A percentile compares a stretch with the other conserved stretches of the same genome.
These are phyloP conservation scores for Rosa lucieae DNA, from an alignment of 306 rosid genomes.

Conservation along the genomic window DNA sequence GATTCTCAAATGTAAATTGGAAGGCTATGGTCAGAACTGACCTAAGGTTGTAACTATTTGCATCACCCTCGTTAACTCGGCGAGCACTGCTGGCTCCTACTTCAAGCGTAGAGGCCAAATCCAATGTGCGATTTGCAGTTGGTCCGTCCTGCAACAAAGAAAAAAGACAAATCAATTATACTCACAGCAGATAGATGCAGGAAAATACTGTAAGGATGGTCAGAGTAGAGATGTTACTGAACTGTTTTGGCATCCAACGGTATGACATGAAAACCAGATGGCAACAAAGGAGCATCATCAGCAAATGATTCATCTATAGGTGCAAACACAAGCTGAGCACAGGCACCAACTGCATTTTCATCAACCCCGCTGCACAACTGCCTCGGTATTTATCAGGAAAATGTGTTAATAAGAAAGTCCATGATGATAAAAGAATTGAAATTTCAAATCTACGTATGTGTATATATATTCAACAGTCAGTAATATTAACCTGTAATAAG, in stretches of 20 bases:
- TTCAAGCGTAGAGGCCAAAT: slow-evolving; percentile 90
- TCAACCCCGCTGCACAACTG: slow-evolving; percentile 96
- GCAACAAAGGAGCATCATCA: slow-evolving; percentile 85
- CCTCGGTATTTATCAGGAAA: not conserved
- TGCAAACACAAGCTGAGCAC: slow-evolving; percentile 97
- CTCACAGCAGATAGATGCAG: not conserved
- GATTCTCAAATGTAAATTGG: slow-evolving; percentile 89
- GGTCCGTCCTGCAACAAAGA: slow-evolving; percentile 60
- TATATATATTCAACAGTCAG: not conserved
- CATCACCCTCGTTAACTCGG: slow-evolving; percentile 53
- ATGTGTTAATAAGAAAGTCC: not conserved
- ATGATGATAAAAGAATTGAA: not conserved
- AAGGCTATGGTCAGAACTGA: slow-evolving; percentile 94
- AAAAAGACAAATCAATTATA: not conserved
- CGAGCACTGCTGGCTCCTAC: slow-evolving; percentile 69
- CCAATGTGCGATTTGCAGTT: slow-evolving; percentile 66
- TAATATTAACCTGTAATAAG: slow-evolving; percentile 62
- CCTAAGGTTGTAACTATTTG: slow-evolving; percentile 62
- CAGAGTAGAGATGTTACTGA: slow-evolving; percentile 23
- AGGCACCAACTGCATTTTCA: slow-evolving; percentile 82
- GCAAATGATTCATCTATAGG: slow-evolving; percentile 97
- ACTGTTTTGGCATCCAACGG: slow-evolving; percentile 91
- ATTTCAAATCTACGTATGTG: not conserved
- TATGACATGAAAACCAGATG: slow-evolving; percentile 94
- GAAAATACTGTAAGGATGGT: not conserved